Evolutionary conservation across 2,329 filamentous ascomycete genomes (phyloP).

Genomic region (Diplodia scrobiculata): DNA sequence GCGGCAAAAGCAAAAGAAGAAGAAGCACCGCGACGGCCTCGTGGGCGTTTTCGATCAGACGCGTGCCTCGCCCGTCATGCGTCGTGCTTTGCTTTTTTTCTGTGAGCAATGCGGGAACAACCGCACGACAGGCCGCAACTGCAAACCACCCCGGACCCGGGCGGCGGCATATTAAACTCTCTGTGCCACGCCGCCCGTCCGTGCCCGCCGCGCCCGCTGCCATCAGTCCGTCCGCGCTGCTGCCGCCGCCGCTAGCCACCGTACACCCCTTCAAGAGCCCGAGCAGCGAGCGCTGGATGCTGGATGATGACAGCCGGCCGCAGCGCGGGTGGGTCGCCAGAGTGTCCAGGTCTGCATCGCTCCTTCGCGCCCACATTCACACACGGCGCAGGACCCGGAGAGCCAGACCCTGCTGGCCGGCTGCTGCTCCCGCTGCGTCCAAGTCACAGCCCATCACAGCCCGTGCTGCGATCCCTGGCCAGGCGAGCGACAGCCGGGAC

Average conservation of each 20-base stretch:
- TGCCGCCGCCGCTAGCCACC: conserved; percentile 2
- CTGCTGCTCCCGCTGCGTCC: conserved; percentile 20
- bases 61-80: neutral
- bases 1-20: neutral
- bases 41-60: neutral
- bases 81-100: conserved; percentile 6
- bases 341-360: neutral
- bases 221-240: conserved; percentile 5
- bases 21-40: neutral
- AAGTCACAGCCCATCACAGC: conserved; percentile 18
- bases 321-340: conserved; percentile 13
- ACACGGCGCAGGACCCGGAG: neutral
- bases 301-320: conserved; percentile 22
- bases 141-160: conserved; percentile 13
- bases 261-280: neutral
- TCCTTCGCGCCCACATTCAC: neutral
- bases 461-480: conserved; percentile 13
- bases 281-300: neutral
- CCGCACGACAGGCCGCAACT: conserved; percentile 8
- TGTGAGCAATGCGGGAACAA: conserved; percentile 12
- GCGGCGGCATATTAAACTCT: neutral
- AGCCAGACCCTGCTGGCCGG: conserved; percentile 17
- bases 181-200: conserved; percentile 9
- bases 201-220: neutral
- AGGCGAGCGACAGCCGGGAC: conserved; percentile 1